Conservation (phyloP, 805 yeast species). For the Huiozyma naganishii region DNA sequence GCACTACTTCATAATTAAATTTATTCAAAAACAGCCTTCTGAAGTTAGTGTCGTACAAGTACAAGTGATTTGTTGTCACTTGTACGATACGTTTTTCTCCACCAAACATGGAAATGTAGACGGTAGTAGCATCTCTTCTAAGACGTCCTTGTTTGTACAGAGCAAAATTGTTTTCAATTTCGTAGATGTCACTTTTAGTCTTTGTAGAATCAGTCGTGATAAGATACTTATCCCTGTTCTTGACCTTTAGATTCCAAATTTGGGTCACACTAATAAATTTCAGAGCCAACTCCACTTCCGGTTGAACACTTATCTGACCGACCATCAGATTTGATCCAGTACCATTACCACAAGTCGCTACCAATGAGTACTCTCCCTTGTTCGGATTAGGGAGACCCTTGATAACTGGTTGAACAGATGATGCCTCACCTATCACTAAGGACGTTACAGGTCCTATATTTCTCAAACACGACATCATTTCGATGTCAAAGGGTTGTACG, state of each 20-base stretch:
- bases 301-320: constrained; percentile 59
- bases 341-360: constrained; percentile 60
- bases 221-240: constrained; percentile 42
- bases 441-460: constrained; percentile 69
- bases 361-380: constrained; percentile 50
- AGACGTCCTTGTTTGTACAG: constrained; percentile 53
- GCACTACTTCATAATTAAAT: constrained; percentile 51
- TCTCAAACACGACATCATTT: constrained; percentile 40
- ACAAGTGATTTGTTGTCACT: constrained; percentile 55
- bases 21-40: constrained; percentile 40
- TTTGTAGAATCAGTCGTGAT: constrained; percentile 61
- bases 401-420: constrained; percentile 40
- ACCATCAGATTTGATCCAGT: constrained; percentile 45
- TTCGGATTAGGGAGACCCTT: constrained; percentile 64
- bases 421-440: constrained; percentile 50
- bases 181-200: constrained; percentile 57
- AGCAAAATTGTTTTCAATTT: constrained; percentile 50
- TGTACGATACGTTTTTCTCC: constrained; percentile 55
- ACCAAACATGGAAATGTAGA: constrained; percentile 53
- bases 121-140: constrained; percentile 50
- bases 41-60: constrained; percentile 53
- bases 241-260: constrained; percentile 55
- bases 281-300: constrained; percentile 54
- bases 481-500: constrained; percentile 30
- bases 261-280: constrained; percentile 62